These are phyloP conservation scores for Alternaria sp. DNA, from an alignment of 2,329 filamentous ascomycete species.

Conservation along the genomic window DNA sequence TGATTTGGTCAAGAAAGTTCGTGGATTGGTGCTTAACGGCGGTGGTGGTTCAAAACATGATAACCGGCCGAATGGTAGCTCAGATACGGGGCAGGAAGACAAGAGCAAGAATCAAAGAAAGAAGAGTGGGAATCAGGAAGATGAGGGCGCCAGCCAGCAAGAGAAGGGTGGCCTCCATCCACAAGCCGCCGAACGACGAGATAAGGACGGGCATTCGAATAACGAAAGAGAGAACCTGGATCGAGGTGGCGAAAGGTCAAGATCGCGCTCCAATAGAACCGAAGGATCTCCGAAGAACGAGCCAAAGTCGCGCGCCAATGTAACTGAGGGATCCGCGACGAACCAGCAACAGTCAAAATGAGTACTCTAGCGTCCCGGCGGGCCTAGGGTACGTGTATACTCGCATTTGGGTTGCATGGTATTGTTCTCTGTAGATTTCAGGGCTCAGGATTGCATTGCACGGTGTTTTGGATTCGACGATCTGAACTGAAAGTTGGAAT, in stretches of 20 bases:
- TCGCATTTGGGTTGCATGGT: background rate
- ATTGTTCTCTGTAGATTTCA: background rate
- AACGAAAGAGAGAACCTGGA: constrained; percentile 3
- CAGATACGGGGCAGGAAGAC: background rate
- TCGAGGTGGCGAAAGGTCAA: constrained; percentile 14
- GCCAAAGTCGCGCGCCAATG: background rate
- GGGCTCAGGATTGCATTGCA: constrained; percentile 3
- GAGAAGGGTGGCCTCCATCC: background rate
- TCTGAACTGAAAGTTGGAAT: background rate
- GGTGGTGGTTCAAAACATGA: constrained; percentile 9
- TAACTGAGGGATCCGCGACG: background rate
- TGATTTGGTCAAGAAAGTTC: constrained; percentile 40
- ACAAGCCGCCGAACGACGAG: background rate
- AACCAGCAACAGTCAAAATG: background rate
- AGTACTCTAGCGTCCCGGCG: background rate
- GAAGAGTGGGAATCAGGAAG: background rate
- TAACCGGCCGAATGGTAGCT: background rate
- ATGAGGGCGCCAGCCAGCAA: background rate
- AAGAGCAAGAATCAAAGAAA: background rate
- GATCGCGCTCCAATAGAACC: background rate
- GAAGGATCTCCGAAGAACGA: background rate
- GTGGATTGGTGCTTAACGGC: constrained; percentile 21
- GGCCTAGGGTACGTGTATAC: background rate
- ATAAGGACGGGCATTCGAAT: background rate
- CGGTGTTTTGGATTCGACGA: constrained; percentile 1